Percentiles rank a stretch among this genome's conserved stretches.
Conservation (phyloP, 108 stramenopile species). For the Nannochloropsis salina region DNA sequence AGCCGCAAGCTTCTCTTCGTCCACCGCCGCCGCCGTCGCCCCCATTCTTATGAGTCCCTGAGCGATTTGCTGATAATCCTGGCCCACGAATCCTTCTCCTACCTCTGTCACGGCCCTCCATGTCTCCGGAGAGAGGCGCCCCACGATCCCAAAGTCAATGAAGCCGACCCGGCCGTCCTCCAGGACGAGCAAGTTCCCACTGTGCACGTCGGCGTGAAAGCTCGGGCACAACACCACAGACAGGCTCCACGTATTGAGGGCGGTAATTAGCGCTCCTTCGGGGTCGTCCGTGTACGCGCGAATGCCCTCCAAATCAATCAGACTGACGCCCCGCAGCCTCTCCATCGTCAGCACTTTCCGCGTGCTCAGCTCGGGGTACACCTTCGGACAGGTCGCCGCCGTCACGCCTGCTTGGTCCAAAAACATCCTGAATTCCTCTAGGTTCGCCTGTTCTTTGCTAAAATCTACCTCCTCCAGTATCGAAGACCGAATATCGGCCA, state of each 20-base stretch:
- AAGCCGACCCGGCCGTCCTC: conserved; percentile 88
- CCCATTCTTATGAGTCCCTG: conserved; percentile 36
- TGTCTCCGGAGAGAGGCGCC: conserved; percentile 73
- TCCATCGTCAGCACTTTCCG: conserved; percentile 86
- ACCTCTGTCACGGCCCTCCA: conserved; percentile 76
- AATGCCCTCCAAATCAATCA: conserved; percentile 74
- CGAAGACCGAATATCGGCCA: conserved; percentile 48
- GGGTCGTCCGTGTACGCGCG: conserved; percentile 62
- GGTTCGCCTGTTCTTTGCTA: conserved; percentile 75
- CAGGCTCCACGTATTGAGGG: conserved; percentile 85
- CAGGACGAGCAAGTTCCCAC: conserved; percentile 67
- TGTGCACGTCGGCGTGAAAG: conserved; percentile 92
- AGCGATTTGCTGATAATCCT: conserved; percentile 60
- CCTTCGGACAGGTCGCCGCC: conserved; percentile 26
- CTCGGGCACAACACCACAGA: conserved; percentile 77
- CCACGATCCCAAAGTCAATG: conserved; percentile 96
- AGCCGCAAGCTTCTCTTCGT: conserved; percentile 67
- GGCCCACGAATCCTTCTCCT: conserved; percentile 63
- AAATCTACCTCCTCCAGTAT: conserved; percentile 94
- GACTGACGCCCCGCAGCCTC: conserved; percentile 68
- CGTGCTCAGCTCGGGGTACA: conserved; percentile 53
- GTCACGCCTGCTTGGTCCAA: conserved; percentile 50
- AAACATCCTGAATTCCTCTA: conserved; percentile 77
- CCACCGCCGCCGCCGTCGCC: conserved; percentile 69
- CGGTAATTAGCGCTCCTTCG: conserved; percentile 73